Evolutionary conservation across 1,284 basidiomycete genomes (phyloP), one percentile per base, ranked within the genome.

Genomic region (Trichosporon inkin): DNA sequence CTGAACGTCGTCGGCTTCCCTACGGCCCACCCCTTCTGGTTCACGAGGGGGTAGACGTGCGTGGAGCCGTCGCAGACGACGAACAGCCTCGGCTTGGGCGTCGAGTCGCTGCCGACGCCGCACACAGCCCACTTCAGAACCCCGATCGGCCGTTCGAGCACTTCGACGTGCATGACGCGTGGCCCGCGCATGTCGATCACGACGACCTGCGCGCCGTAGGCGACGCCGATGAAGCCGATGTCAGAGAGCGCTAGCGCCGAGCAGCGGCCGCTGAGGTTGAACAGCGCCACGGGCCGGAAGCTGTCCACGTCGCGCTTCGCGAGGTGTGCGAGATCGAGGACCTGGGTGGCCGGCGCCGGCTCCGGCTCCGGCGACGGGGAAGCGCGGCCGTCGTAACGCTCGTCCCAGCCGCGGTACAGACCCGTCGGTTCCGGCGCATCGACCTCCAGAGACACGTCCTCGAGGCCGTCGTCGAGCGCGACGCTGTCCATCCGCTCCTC

Each of bases 151-250:
- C 44, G 2, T 81, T 54, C 7, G 74, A 76, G 8, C 56, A 75
- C 73, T 65, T 80, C 80, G 37, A 83, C 77, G 6, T 82, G 69
- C 19, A 90, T 82, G 11, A 91, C 79, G 8, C 81, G 80, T 0
- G 88, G 88, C 1, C 84, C 86, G 22, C 88, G 82, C 81, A 90
- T 82, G 70, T 92, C 87, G 17, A 90, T 72, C 34, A 91, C 77
- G 22, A 84, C 78, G 17, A 92, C 62, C 2, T 85, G 85, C 56
- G 83, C 82, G 6, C 75, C 72, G 70, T 87, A 90, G 1, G 86
- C 84, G 2, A 86, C 81, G 0, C 89, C 87, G 38, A 90, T 77
- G 71, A 92, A 89, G 3, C 89, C 89, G 66, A 6, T 32, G 24
- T 44, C 57, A 38, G 34, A 40, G 7, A 60, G 19, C n/a, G 53